Evolutionary conservation across 108 stramenopile species (phyloP).

Genomic region (Cylindrotheca fusiformis): DNA sequence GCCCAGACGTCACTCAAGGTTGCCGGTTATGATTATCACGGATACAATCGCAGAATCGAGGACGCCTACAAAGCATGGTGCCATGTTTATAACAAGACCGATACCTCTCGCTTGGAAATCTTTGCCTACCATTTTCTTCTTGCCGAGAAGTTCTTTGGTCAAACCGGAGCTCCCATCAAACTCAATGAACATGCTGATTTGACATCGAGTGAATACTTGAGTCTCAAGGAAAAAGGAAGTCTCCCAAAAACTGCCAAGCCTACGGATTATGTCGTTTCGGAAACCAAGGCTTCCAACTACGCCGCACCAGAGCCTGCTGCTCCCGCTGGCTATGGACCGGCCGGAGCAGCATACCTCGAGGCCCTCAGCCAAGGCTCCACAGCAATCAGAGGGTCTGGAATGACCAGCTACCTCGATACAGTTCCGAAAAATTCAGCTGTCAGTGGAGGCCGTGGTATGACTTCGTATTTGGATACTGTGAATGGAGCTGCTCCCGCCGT

Average conservation of each 20-base stretch:
- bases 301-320: neutral
- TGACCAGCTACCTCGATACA: constrained; percentile 18
- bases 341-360: constrained; percentile 11
- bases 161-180: constrained; percentile 18
- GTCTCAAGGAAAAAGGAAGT: neutral
- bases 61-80: constrained; percentile 27
- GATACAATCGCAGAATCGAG: neutral
- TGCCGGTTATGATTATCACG: neutral
- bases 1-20: neutral
- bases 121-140: constrained; percentile 22
- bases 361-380: constrained; percentile 12
- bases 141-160: constrained; percentile 9
- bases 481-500: neutral
- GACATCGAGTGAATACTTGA: constrained; percentile 18
- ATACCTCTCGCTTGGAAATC: constrained; percentile 11
- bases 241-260: neutral
- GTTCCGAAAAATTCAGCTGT: constrained; percentile 7
- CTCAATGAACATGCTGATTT: constrained; percentile 26
- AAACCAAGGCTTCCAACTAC: neutral
- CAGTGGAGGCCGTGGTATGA: constrained; percentile 11
- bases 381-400: constrained; percentile 14
- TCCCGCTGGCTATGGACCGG: neutral
- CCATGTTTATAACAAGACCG: constrained; percentile 4
- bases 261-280: neutral
- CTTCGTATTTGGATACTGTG: constrained; percentile 13